These are phyloP conservation scores for Capsicum pubescens DNA, from an alignment of 257 asterid species.

Conservation along the genomic window DNA sequence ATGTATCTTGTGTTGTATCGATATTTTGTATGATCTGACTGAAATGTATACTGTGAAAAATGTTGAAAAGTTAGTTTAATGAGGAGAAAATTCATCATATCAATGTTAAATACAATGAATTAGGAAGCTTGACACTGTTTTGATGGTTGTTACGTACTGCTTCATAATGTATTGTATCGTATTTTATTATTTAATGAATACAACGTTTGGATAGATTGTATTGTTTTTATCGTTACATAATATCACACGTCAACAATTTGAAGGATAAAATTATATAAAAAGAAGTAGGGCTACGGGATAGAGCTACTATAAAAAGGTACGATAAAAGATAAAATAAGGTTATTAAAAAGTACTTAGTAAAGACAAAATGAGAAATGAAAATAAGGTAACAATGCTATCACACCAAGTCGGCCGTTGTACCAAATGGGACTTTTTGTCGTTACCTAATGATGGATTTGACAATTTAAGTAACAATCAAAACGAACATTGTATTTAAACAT, in stretches of 20 bases:
- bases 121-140: background rate
- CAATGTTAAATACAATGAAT: too few relatives aligned
- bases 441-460: background rate
- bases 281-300: background rate
- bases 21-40: too few relatives aligned
- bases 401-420: background rate
- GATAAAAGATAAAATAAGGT: background rate
- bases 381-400: background rate
- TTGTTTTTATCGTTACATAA: background rate
- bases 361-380: background rate
- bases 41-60: too few relatives aligned
- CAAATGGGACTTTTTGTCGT: background rate
- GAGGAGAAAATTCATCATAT: too few relatives aligned
- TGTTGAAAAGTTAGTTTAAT: too few relatives aligned
- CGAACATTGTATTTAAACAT: background rate
- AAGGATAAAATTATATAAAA: background rate
- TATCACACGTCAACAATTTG: background rate
- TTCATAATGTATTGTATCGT: background rate
- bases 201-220: background rate
- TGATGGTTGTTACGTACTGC: background rate
- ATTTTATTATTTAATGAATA: background rate
- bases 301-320: background rate
- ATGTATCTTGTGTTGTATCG: background rate
- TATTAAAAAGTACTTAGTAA: background rate
- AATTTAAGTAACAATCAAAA: background rate